Base-by-base conservation (phyloP, 371 early-diverging fungal species). In the Spraguea lophii region DNA sequence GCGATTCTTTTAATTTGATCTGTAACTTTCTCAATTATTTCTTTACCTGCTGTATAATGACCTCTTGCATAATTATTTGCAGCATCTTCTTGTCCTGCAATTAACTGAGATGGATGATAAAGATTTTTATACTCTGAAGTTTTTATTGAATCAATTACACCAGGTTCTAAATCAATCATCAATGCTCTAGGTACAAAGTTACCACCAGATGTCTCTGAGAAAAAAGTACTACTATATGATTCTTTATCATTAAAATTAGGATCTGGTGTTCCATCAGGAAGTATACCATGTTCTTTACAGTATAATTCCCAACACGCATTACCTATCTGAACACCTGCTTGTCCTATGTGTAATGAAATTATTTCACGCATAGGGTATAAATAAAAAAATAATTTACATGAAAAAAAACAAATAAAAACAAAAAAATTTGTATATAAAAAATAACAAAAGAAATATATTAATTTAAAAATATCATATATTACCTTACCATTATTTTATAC, bases 251-350 rank as follows among this genome's bases (percentile, higher is more conserved):
- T 75, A 69, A 75, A 75, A 20, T 49, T 47, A 19, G 30, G 32
- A 16, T 52, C 55, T 24, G 52, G 47, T 34, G 45, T 53, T 57
- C 94, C 94, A 71, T 90, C 88, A 52, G 94, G 90, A 57, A 80
- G 78, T 67, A 94, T 85, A 56, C 88, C 86, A 77, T 94, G 94
- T 75, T 90, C 90, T 71, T 66, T 24, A 73, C 88, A 86, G 77
- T 89, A 90, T 45, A 89, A 78, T 72, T 94, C 95, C 95, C 95
- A 94, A 76, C 92, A 91, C 75, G 90, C 83, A 78, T 91, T 92
- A 79, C 95, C 95, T 70, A 94, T 92, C 76, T 94, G 95, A 67
- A 94, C 84, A 82, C 95, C 95, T 63, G 92, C 95, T 77, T 94
- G 72, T 66, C 85, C 84, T 57, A 83, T 85, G 80, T 93, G 93